Evolutionary conservation across 2,329 filamentous ascomycete species (phyloP).

Genomic region (Penicillium psychrosexuale): DNA sequence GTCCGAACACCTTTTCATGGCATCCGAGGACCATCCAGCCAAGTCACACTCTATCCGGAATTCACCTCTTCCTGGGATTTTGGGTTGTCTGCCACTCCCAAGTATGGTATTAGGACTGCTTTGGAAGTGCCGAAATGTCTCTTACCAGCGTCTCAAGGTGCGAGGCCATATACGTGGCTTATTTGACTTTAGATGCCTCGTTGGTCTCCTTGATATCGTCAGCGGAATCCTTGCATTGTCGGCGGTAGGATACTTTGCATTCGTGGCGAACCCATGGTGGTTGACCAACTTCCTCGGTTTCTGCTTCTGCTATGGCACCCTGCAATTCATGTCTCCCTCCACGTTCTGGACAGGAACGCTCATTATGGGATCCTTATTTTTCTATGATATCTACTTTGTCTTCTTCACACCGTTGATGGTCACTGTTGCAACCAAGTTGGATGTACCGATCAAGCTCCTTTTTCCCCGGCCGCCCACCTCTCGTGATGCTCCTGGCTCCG

Average conservation of each 20-base stretch:
- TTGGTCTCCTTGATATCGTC: slow-evolving; percentile 50
- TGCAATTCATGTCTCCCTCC: slow-evolving; percentile 83
- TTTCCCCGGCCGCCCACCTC: slow-evolving; percentile 64
- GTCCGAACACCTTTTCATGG: slow-evolving; percentile 30
- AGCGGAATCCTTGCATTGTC: slow-evolving; percentile 57
- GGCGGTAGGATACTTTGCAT: slow-evolving; percentile 62
- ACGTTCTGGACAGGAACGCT: slow-evolving; percentile 78
- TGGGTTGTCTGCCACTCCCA: slow-evolving; percentile 50
- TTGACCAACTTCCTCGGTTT: slow-evolving; percentile 85
- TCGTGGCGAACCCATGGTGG: slow-evolving; percentile 61
- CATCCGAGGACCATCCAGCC: slow-evolving; percentile 9
- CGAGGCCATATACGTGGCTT: slow-evolving; percentile 55
- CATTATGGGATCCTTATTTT: slow-evolving; percentile 75
- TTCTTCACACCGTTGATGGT: slow-evolving; percentile 56
- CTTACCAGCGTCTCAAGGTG: slow-evolving; percentile 52
- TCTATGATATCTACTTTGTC: slow-evolving; percentile 82
- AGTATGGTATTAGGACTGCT: slow-evolving; percentile 32
- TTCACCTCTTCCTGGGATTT: slow-evolving; percentile 53
- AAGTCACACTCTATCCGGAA: slow-evolving; percentile 23
- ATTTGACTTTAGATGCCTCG: slow-evolving; percentile 39
- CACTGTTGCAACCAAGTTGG: slow-evolving; percentile 74
- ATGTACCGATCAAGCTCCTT: slow-evolving; percentile 88
- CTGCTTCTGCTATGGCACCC: slow-evolving; percentile 77
- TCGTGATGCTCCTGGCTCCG: slow-evolving; percentile 41
- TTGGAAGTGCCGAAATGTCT: slow-evolving; percentile 51